Percentiles rank a stretch among this genome's conserved stretches.
phyloP scores from a whole-genome alignment of 768 basidiomycete genomes.

The Porpolomopsis calyptriformis region DNA sequence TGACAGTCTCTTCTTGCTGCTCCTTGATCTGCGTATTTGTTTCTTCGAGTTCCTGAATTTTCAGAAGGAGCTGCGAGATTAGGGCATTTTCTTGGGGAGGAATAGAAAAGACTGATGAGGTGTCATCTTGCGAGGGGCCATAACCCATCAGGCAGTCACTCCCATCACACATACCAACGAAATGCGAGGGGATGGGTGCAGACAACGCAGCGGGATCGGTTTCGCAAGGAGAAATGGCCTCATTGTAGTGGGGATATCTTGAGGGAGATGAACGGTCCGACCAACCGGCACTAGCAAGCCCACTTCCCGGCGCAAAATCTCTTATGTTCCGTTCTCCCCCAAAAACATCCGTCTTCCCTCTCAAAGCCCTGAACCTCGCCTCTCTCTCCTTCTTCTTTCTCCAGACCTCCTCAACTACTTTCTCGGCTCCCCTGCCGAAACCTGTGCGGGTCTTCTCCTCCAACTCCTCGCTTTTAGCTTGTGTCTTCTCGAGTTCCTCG shows the following conservation, averaged over 20 bases:
- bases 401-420: slow-evolving; percentile 32
- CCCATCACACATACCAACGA: neutral
- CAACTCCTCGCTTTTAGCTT: slow-evolving; percentile 56
- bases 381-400: slow-evolving; percentile 41
- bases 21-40: slow-evolving; percentile 56
- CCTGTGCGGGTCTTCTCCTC: slow-evolving; percentile 51
- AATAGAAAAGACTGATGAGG: slow-evolving; percentile 17
- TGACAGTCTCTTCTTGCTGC: slow-evolving; percentile 52
- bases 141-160: neutral
- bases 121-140: neutral
- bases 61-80: slow-evolving; percentile 59
- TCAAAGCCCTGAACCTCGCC: slow-evolving; percentile 43
- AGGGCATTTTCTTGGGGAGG: slow-evolving; percentile 41
- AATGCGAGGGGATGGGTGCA: neutral
- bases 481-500: slow-evolving; percentile 70
- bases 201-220: neutral
- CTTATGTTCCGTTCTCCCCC: slow-evolving; percentile 25
- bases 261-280: slow-evolving; percentile 5
- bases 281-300: slow-evolving; percentile 21
- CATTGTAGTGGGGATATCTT: too few species aligned
- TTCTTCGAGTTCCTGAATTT: slow-evolving; percentile 69
- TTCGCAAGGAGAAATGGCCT: neutral
- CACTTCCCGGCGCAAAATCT: slow-evolving; percentile 55
- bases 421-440: slow-evolving; percentile 31
- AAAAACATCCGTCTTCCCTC: slow-evolving; percentile 12